Evolutionary conservation across 225 moss, liverwort and hornwort species (phyloP).

Genomic region (Sphagnum tenellum): DNA sequence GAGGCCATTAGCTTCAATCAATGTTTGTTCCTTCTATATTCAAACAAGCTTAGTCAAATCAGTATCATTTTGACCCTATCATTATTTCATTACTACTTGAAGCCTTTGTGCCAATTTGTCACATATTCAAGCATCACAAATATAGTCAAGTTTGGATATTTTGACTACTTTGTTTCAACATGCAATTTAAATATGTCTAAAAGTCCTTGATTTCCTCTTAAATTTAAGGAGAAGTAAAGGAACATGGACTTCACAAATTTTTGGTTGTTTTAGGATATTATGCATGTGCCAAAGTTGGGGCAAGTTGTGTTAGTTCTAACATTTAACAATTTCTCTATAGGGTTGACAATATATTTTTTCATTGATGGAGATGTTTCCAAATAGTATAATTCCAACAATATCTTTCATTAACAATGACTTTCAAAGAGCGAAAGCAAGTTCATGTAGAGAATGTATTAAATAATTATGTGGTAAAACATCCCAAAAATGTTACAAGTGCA

Average conservation of each 20-base stretch:
- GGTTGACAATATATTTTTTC: slow-evolving; percentile 66
- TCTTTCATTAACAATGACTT: slow-evolving; percentile 54
- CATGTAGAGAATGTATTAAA: slow-evolving; percentile 73
- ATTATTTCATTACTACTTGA: too few species aligned
- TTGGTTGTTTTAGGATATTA: not conserved
- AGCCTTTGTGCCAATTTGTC: too few species aligned
- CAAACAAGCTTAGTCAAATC: slow-evolving; percentile 82
- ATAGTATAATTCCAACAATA: slow-evolving; percentile 58
- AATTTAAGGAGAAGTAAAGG: too few species aligned
- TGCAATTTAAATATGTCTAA: too few species aligned
- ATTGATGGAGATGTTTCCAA: slow-evolving; percentile 59
- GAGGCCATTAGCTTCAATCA: slow-evolving; percentile 83
- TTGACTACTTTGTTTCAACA: too few species aligned
- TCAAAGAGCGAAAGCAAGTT: slow-evolving; percentile 74
- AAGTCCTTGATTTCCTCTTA: too few species aligned
- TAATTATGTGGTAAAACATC: slow-evolving; percentile 61
- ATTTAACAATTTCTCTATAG: slow-evolving; percentile 11
- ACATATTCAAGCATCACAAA: too few species aligned
- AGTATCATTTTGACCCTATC: too few species aligned
- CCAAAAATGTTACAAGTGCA: slow-evolving; percentile 41
- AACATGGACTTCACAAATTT: too few species aligned
- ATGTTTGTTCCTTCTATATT: slow-evolving; percentile 72
- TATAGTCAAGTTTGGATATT: too few species aligned
- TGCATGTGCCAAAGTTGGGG: too few species aligned
- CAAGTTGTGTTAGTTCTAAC: not conserved